These are phyloP conservation scores for Debaryomyces coudertii DNA, from an alignment of 1,139 yeast genomes.

Conservation along the genomic window DNA sequence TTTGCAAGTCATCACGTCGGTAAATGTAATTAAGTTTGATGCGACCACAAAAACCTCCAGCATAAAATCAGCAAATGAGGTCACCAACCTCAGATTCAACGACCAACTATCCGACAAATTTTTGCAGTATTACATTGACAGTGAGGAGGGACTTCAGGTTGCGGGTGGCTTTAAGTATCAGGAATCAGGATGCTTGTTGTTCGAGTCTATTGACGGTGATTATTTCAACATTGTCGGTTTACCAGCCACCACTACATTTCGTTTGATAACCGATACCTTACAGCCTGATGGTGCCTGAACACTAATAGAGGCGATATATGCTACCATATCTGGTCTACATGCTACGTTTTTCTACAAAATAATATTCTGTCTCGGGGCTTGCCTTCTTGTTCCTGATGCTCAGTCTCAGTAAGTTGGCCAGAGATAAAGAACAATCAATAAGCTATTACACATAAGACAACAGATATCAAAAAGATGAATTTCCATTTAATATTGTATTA, in stretches of 20 bases:
- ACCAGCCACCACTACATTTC: slow-evolving; percentile 65
- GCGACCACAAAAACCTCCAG: slow-evolving; percentile 19
- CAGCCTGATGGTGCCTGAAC: slow-evolving; percentile 20
- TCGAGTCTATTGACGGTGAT: slow-evolving; percentile 72
- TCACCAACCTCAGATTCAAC: slow-evolving; percentile 34
- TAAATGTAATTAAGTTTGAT: slow-evolving; percentile 52
- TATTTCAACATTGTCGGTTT: slow-evolving; percentile 88
- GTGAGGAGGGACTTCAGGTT: slow-evolving; percentile 76
- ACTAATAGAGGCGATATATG: no score
- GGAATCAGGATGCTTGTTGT: slow-evolving; percentile 66
- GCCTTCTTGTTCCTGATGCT: not conserved
- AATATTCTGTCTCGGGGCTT: not conserved
- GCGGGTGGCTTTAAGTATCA: slow-evolving; percentile 96
- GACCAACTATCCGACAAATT: slow-evolving; percentile 51
- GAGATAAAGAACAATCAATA: no score
- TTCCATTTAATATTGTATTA: no score
- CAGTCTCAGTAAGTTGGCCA: no score
- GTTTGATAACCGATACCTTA: slow-evolving; percentile 23
- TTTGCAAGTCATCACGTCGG: slow-evolving; percentile 68
- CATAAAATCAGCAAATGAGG: slow-evolving; percentile 18
- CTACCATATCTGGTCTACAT: not conserved
- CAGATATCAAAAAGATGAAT: no score
- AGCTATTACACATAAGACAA: no score
- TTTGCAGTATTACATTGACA: slow-evolving; percentile 60
- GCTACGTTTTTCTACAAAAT: not conserved